Evolutionary conservation across 2,329 filamentous ascomycete genomes (phyloP), one percentile per base, ranked within the genome.

Genomic region (Cercospora sesami): DNA sequence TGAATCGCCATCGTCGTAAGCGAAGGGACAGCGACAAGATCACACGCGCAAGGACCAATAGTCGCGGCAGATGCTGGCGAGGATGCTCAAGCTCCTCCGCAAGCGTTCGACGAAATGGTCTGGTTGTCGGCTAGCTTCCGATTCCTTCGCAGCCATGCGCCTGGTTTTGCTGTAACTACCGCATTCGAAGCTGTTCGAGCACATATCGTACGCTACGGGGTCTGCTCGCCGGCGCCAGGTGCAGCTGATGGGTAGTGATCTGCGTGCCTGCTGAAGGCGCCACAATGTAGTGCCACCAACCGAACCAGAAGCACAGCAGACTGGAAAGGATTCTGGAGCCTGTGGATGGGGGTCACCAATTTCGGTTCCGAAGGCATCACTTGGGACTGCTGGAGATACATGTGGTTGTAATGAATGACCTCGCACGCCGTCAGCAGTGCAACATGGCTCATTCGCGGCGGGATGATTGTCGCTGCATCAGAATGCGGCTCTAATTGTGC

Each of bases 391-490:
- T 10, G 28, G 23, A 28, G 62, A 64, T 31, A 63, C 62, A 28
- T 60, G 60, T 60, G 65, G 65, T 63, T 67, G 60, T 59, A 42
- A 31, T 28, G 26, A 31, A 18, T 39, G 36, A 16, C 36, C 16
- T 39, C 36, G 36, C 36, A n/a, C 36, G 36, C 36, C 36, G 36
- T 39, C 36, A n/a, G 26, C 23, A 1, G 45, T 30, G 53, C 26
- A n/a, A 58, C 53, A 30, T 30, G 26, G 23, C 45, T 51, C 18
- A 51, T 58, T 58, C 26, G 26, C 53, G 53, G 53, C 53, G 53
- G 21, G 18, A 21, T 5, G n/a, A 21, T 58, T 10, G 53, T n/a
- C 53, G 53, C 53, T 58, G 53, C 53, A n/a, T 51, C 45, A 63
- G 53, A 64, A 36, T 55, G 39, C 55, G 39, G 42, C 45, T 60